Base-by-base conservation (phyloP, 2,329 filamentous ascomycete genomes). In the Alternaria tenuissima region DNA sequence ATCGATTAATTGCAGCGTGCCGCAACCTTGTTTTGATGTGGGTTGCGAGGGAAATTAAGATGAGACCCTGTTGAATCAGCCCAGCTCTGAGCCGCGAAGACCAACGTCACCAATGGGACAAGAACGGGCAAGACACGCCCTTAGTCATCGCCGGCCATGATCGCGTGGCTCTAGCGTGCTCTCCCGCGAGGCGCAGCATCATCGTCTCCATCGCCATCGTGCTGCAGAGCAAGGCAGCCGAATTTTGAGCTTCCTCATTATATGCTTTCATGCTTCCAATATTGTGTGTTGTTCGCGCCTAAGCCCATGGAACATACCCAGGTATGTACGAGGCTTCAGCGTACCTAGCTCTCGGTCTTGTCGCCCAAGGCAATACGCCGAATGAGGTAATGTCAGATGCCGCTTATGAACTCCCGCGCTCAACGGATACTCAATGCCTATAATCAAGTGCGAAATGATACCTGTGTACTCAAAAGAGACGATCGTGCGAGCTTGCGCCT, bases 1-100 rank as follows among this genome's bases (percentile, higher is more conserved):
- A 58, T 52, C 54, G 55, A 63, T 55, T 36, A 57, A 56, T 53
- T 34, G 36, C 43, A 57, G 52, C 24, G 12, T 22, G 46, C 28
- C 49, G 57, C 52, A 57, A 47, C 54, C 57, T 65, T 62, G 62
- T 63, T 69, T 60, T 57, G 60, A 64, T 59, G 63, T 59, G 57
- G 63, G 39, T 36, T 47, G 48, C 16, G 38, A 38, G 55, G 56
- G 62, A 62, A 61, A 64, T 64, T 64, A 62, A 60, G 56, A 55
- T 43, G 52, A 56, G 57, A 54, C 43, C 54, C 32, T 53, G 44
- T 46, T 52, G 56, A 54, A 59, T 51, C 48, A 55, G 59, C 62
- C 61, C 54, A 64, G 62, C 52, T 53, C 41, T 51, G 55, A 64
- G 61, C 58, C 58, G 44, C 42, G 38, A 51, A 24, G 14, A 39